phyloP scores from a whole-genome alignment of 768 basidiomycete species.

The Collybia sordida region DNA sequence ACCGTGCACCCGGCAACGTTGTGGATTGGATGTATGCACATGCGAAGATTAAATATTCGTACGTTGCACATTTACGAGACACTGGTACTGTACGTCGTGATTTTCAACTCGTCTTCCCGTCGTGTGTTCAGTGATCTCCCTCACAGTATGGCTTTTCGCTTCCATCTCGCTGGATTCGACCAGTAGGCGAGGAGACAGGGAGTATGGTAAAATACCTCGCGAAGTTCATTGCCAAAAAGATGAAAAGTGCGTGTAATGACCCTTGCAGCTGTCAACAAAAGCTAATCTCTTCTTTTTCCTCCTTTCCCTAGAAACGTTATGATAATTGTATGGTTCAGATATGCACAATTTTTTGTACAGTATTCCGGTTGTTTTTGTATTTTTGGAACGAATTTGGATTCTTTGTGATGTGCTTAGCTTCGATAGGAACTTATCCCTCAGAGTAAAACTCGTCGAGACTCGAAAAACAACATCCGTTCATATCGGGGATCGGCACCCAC shows the following conservation, averaged over 20 bases:
- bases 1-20: slow-evolving; percentile 60
- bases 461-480: no score
- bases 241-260: slow-evolving; percentile 24
- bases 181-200: slow-evolving; percentile 76
- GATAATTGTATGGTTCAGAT: no score
- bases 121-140: neutral
- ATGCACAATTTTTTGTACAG: no score
- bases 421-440: no score
- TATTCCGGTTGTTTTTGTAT: no score
- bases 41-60: slow-evolving; percentile 59
- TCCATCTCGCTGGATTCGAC: slow-evolving; percentile 69
- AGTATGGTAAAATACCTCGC: slow-evolving; percentile 67
- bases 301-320: no score
- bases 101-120: slow-evolving; percentile 2
- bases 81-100: slow-evolving; percentile 58
- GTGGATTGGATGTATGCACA: slow-evolving; percentile 65
- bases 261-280: no score
- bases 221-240: slow-evolving; percentile 55
- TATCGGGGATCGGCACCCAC: no score
- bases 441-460: no score
- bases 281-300: no score
- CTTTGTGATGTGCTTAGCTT: no score
- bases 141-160: slow-evolving; percentile 74
- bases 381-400: no score
- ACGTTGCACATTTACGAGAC: slow-evolving; percentile 65